Evolutionary conservation across 1,284 basidiomycete genomes (phyloP), one percentile per base, ranked within the genome.

Genomic region (Cutaneotrichosporon cavernicola): DNA sequence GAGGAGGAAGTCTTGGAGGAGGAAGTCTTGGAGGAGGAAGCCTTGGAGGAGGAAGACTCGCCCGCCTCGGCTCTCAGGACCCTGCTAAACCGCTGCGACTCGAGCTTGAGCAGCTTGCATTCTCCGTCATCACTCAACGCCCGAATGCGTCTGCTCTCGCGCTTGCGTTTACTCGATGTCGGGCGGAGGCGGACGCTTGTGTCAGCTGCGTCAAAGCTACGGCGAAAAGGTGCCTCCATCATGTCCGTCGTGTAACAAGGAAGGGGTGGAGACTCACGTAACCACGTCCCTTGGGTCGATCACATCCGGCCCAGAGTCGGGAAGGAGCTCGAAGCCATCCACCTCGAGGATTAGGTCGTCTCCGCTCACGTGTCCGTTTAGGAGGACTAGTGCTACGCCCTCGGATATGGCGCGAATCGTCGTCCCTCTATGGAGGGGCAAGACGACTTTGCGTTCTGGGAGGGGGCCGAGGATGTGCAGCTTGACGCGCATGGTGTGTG

Each of bases 281-380:
- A 81, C 69, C 0, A 81, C 72, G 68, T 81, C 80, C 4, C 55
- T 60, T 10, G 65, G 58, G 31, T 76, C 69, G 0, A 81, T 63
- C 14, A 80, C 69, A 5, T 66, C 71, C 14, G 76, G 50, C 6
- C 51, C 52, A 52, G 74, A 76, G 5, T 72, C 74, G 16, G 64
- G 70, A 16, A 81, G 52, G 9, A 81, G 69, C 68, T 81, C 77
- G 60, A 80, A 81, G 2, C 80, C 80, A 34, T 81, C 80, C 11
- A 81, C 69, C 64, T 80, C 76, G 50, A 81, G 62, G 6, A 70
- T 57, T 4, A 79, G 46, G 22, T 38, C 52, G 3, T 32, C 46
- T 32, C 52, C 61, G 8, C 18, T 2, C 5, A 56, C 47, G 0
- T 21, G 34, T 4, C 52, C 31, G 5, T 32, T 22, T 0, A 52